Percentiles rank a stretch among this genome's conserved stretches.
phyloP scores from a whole-genome alignment of 768 basidiomycete species.

The Russula brevipes region DNA sequence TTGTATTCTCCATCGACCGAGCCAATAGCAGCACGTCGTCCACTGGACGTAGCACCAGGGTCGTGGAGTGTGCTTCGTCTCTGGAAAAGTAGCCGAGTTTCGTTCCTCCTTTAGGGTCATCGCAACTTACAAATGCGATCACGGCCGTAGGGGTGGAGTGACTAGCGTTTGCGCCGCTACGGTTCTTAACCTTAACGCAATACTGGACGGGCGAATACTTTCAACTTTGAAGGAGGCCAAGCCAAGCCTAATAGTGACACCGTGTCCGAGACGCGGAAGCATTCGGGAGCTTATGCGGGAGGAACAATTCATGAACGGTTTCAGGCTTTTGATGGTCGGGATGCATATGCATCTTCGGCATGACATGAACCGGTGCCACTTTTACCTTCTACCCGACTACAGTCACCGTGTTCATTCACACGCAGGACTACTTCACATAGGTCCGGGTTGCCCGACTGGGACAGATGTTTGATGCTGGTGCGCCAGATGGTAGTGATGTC shows the following conservation, averaged over 20 bases:
- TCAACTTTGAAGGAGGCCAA: not conserved
- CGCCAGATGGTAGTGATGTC: too few species aligned
- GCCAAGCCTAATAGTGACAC: not conserved
- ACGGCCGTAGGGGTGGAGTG: not conserved
- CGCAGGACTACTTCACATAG: too few species aligned
- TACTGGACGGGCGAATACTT: not conserved
- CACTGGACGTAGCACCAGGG: not conserved
- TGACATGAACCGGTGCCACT: not conserved
- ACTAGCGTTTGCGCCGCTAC: too few species aligned
- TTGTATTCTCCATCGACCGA: not conserved
- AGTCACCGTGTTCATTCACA: too few species aligned
- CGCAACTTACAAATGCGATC: not conserved
- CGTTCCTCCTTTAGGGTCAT: too few species aligned
- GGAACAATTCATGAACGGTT: not conserved
- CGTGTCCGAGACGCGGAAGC: not conserved
- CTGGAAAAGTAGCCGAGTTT: too few species aligned
- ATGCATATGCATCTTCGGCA: not conserved
- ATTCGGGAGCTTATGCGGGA: not conserved
- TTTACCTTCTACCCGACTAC: too few species aligned
- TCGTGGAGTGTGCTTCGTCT: not conserved
- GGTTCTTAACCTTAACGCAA: too few species aligned
- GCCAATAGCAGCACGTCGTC: not conserved
- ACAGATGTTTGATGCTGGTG: too few species aligned
- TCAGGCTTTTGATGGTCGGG: not conserved
- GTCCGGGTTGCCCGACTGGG: too few species aligned